These are phyloP conservation scores for Paratinospora sagittata DNA, from an alignment of 164 flowering plant species.

Conservation along the genomic window DNA sequence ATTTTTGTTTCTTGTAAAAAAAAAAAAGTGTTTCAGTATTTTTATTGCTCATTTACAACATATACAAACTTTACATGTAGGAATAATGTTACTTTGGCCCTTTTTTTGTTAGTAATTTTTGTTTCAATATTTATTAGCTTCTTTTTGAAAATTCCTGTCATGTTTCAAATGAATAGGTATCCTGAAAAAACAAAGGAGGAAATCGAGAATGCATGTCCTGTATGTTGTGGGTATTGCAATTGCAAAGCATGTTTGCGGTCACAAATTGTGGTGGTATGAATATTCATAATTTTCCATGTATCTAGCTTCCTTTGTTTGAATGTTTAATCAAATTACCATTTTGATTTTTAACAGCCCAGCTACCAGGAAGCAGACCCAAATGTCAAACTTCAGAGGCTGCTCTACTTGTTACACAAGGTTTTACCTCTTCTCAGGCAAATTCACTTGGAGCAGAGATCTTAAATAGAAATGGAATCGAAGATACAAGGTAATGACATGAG, in stretches of 20 bases:
- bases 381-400: slow-evolving; percentile 41
- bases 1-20: too few species aligned
- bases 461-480: slow-evolving; percentile 43
- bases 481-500: slow-evolving; percentile 37
- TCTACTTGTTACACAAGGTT: slow-evolving; percentile 46
- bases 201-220: slow-evolving; percentile 49
- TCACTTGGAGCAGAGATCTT: slow-evolving; percentile 50
- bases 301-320: not conserved
- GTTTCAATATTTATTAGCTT: too few species aligned
- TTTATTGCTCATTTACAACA: not conserved
- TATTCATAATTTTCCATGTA: not conserved
- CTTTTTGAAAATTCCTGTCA: not conserved
- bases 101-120: not conserved
- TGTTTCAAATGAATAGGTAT: slow-evolving; percentile 37
- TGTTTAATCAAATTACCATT: not conserved
- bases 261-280: slow-evolving; percentile 26
- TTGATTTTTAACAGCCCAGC: slow-evolving; percentile 30
- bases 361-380: slow-evolving; percentile 29
- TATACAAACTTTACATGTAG: not conserved
- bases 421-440: slow-evolving; percentile 62
- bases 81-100: not conserved
- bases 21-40: not conserved
- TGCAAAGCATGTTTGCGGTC: slow-evolving; percentile 61
- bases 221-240: slow-evolving; percentile 67
- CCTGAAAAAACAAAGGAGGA: slow-evolving; percentile 47